Evolutionary conservation across 1,284 basidiomycete species (phyloP), one percentile per base, ranked within the genome.

Genomic region (Porodaedalea pini): DNA sequence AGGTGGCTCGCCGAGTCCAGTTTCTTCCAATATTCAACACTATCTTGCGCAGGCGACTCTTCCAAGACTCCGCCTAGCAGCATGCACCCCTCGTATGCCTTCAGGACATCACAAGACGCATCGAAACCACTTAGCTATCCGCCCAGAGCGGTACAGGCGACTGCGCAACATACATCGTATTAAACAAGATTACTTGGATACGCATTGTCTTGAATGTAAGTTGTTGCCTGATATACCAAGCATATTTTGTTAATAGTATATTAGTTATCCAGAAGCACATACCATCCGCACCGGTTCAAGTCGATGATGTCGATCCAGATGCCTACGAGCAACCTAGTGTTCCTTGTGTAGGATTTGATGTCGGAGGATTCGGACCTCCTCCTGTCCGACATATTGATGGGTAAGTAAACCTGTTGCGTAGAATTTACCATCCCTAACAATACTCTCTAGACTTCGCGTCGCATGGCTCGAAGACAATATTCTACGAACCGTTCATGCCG

Each of bases 401-500:
- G 45, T 52, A 52, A 37, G 61, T 43, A 27, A 45, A 8, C n/a
- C 23, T 54, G 31, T 32, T n/a, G 4, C 11, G 21, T 32, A 37
- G 8, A 6, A 43, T 5, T 40, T 13, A 31, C 25, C 32, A n/a
- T n/a, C 36, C 32, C 45, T 15, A 79, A 48, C 17, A 2, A 27
- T 11, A 27, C n/a, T 37, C 15, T 0, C 11, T 41, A 57, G 56
- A 23, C 37, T 61, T 2, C 41, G 56, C 10, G 25, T 52, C n/a
- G 13, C 64, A 25, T 80, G 78, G 77, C 62, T 86, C 27, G 74
- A 77, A 40, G 73, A 73, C 55, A 71, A 81, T 45, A 81, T 84
- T 3, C 67, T 88, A 19, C 73, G 77, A 65, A 85, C 81, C 8
- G 73, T 75, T 2, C 77, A 81, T 59, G 77, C 80, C 21, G 68